Evolutionary conservation across 2,329 filamentous ascomycete genomes (phyloP).

Genomic region (Colletotrichum agaves): DNA sequence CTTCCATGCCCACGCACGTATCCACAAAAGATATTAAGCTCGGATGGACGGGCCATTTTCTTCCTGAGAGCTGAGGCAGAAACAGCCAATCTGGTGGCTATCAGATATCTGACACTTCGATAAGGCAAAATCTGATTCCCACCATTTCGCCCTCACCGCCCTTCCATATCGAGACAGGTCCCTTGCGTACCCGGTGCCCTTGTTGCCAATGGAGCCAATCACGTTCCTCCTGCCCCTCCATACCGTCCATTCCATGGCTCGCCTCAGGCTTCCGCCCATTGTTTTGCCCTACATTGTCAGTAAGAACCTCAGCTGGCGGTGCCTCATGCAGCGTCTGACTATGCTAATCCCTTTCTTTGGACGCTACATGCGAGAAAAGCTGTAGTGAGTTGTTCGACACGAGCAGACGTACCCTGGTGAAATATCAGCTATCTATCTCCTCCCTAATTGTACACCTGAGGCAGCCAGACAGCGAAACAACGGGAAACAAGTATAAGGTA

Average conservation of each 20-base stretch:
- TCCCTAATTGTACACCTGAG: neutral
- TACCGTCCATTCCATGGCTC: neutral
- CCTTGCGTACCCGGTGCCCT: constrained; percentile 33
- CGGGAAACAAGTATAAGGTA: neutral
- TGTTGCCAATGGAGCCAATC: constrained; percentile 10
- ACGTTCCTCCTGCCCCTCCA: constrained; percentile 16
- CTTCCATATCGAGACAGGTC: constrained; percentile 35
- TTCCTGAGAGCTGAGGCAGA: constrained; percentile 7
- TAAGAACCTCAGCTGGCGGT: constrained; percentile 9
- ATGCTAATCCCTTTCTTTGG: neutral
- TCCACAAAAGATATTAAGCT: no score
- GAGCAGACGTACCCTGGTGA: neutral
- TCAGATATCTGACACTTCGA: constrained; percentile 2
- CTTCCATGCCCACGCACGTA: no score
- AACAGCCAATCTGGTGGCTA: neutral
- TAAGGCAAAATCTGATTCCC: constrained; percentile 20
- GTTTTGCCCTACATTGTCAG: constrained; percentile 21
- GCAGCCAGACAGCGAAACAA: neutral
- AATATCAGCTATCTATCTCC: no score
- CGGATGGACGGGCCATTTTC: no score
- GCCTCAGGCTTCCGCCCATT: constrained; percentile 2
- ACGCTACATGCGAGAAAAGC: no score
- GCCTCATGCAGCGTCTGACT: constrained; percentile 15
- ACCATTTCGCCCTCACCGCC: constrained; percentile 22
- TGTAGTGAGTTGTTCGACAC: neutral